Evolutionary conservation across 495 filamentous ascomycete species (phyloP).

Genomic region (Pyrenopolyporus hunteri): DNA sequence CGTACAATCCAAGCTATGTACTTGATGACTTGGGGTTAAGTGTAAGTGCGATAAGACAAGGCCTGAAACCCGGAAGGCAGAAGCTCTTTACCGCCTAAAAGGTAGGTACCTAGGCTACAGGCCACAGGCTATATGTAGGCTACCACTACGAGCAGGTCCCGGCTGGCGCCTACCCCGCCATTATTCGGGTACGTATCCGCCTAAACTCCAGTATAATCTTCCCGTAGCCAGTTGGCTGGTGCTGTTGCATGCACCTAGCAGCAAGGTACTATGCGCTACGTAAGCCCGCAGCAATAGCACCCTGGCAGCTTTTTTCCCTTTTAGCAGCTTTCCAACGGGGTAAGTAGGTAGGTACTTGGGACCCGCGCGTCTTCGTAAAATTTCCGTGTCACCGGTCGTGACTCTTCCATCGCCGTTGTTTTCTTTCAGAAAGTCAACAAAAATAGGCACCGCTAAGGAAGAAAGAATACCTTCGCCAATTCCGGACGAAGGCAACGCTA

Average conservation of each 20-base stretch:
- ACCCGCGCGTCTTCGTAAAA: conserved; percentile 4
- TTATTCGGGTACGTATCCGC: conserved; percentile 4
- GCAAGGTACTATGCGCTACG: not conserved
- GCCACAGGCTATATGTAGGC: too few species aligned
- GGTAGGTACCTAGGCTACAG: conserved; percentile 11
- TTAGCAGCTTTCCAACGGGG: too few species aligned
- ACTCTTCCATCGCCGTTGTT: conserved; percentile 21
- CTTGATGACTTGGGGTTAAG: too few species aligned
- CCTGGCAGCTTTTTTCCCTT: conserved; percentile 15
- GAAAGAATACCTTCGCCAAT: not conserved
- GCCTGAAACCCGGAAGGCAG: conserved; percentile 7
- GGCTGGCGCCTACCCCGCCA: conserved; percentile 26
- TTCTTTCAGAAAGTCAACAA: conserved; percentile 36
- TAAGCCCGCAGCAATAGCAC: conserved; percentile 4
- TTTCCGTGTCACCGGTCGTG: not conserved
- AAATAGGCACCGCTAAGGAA: not conserved
- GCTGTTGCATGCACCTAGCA: conserved; percentile 7
- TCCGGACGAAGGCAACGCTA: not conserved
- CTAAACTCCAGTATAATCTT: too few species aligned
- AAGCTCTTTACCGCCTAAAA: conserved; percentile 1
- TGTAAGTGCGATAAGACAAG: not conserved
- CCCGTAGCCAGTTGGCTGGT: conserved; percentile 8
- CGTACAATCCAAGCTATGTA: too few species aligned
- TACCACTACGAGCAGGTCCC: not conserved
- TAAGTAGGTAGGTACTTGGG: not conserved